These are phyloP conservation scores for Cercospora sesami DNA, from an alignment of 2,329 filamentous ascomycete genomes.

Conservation along the genomic window DNA sequence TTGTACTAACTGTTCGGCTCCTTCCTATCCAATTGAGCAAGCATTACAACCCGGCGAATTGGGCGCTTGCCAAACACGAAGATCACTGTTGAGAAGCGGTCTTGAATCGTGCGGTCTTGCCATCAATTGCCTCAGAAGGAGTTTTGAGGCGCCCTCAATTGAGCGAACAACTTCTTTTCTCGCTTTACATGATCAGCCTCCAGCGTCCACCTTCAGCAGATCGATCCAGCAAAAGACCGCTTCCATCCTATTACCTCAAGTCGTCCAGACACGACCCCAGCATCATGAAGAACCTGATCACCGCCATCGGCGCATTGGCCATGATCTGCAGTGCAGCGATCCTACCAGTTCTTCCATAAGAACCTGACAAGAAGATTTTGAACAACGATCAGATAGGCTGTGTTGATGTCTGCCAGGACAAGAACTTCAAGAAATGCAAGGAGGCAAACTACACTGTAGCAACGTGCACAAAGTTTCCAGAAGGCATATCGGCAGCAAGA, in stretches of 20 bases:
- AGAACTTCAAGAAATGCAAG: not conserved
- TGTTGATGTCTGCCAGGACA: not conserved
- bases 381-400: not conserved
- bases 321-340: not conserved
- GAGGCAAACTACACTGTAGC: not conserved
- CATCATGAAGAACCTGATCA: not conserved
- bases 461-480: not conserved
- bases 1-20: too few species aligned
- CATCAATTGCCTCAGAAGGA: too few species aligned
- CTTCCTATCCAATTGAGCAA: too few species aligned
- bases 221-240: not conserved
- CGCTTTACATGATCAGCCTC: too few species aligned
- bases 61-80: too few species aligned
- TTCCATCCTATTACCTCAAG: not conserved
- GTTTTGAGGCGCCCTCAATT: too few species aligned
- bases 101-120: too few species aligned
- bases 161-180: too few species aligned
- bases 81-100: too few species aligned
- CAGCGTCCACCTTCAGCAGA: too few species aligned
- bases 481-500: not conserved
- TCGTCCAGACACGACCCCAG: not conserved
- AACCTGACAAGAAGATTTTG: not conserved
- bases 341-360: not conserved
- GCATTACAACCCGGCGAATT: too few species aligned
- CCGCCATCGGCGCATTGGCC: not conserved